Evolutionary conservation across 192 early-diverging fungal species (phyloP).

Genomic region (Mortierella antarctica): DNA sequence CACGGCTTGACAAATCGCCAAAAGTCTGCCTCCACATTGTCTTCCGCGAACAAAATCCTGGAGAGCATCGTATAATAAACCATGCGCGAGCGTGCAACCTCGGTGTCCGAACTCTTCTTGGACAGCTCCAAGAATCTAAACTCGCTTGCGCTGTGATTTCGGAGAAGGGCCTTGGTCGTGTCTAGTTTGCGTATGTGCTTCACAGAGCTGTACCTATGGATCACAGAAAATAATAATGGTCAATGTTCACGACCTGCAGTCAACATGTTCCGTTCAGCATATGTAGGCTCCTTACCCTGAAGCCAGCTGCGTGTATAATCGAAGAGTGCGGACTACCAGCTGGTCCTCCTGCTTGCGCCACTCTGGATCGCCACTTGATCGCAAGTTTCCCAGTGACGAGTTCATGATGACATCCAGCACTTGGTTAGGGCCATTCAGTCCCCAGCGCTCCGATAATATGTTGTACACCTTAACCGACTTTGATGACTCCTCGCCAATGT

Average conservation of each 20-base stretch:
- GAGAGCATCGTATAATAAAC: constrained; percentile 84
- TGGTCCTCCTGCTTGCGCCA: constrained; percentile 44
- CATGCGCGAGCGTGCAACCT: constrained; percentile 57
- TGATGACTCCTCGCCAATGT: constrained; percentile 78
- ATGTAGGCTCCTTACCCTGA: constrained; percentile 58
- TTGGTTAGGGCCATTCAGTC: constrained; percentile 69
- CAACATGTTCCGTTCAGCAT: background rate
- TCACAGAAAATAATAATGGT: background rate
- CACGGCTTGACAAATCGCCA: constrained; percentile 81
- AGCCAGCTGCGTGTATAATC: constrained; percentile 82
- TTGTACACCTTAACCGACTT: constrained; percentile 74
- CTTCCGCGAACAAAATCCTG: constrained; percentile 79
- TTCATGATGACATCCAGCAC: constrained; percentile 74
- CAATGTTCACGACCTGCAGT: background rate
- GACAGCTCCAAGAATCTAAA: constrained; percentile 76
- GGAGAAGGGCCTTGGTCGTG: constrained; percentile 71
- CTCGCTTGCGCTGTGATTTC: constrained; percentile 76
- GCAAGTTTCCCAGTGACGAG: constrained; percentile 42
- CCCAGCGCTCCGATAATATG: constrained; percentile 71
- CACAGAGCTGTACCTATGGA: constrained; percentile 73
- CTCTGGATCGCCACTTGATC: constrained; percentile 43
- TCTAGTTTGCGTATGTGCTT: constrained; percentile 84
- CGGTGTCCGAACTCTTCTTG: constrained; percentile 64
- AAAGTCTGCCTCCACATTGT: constrained; percentile 69
- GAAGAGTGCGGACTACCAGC: constrained; percentile 64